Evolutionary conservation across 2,329 filamentous ascomycete genomes (phyloP).

Genomic region (Chrysoporthe cubensis): DNA sequence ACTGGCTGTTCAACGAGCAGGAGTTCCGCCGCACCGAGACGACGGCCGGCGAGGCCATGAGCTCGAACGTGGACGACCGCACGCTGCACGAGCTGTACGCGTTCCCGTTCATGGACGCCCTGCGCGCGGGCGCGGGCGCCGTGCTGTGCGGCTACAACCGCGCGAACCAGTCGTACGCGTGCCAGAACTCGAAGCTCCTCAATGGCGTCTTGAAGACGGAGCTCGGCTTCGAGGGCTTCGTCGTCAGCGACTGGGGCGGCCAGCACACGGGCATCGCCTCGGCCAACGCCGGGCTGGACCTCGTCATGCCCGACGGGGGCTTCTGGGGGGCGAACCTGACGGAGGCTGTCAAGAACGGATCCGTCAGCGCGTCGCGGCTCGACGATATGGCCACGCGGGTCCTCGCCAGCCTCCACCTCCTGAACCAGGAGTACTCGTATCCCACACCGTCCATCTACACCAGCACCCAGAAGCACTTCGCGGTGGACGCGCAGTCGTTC

Average conservation of each 20-base stretch:
- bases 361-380: slow-evolving; percentile 57
- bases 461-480: slow-evolving; percentile 24
- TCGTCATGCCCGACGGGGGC: slow-evolving; percentile 64
- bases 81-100: slow-evolving; percentile 51
- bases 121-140: slow-evolving; percentile 22
- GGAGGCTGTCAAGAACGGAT: slow-evolving; percentile 63
- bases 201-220: slow-evolving; percentile 70
- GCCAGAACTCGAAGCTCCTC: slow-evolving; percentile 68
- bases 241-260: slow-evolving; percentile 70
- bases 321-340: slow-evolving; percentile 55
- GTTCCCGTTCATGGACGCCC: slow-evolving; percentile 34
- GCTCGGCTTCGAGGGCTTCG: slow-evolving; percentile 66
- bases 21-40: slow-evolving; percentile 50
- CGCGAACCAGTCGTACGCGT: slow-evolving; percentile 55
- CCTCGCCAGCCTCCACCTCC: slow-evolving; percentile 25
- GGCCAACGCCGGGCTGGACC: slow-evolving; percentile 69
- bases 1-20: slow-evolving; percentile 62
- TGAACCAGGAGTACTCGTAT: slow-evolving; percentile 24
- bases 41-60: slow-evolving; percentile 48
- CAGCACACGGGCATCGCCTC: slow-evolving; percentile 66
- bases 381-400: slow-evolving; percentile 56
- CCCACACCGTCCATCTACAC: slow-evolving; percentile 20
- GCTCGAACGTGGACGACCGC: slow-evolving; percentile 45
- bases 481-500: slow-evolving; percentile 20
- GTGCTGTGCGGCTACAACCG: slow-evolving; percentile 26